Evolutionary conservation across 163 green algal genomes (phyloP), one percentile per base, ranked within the genome.

Genomic region (Prototheca cutis): DNA sequence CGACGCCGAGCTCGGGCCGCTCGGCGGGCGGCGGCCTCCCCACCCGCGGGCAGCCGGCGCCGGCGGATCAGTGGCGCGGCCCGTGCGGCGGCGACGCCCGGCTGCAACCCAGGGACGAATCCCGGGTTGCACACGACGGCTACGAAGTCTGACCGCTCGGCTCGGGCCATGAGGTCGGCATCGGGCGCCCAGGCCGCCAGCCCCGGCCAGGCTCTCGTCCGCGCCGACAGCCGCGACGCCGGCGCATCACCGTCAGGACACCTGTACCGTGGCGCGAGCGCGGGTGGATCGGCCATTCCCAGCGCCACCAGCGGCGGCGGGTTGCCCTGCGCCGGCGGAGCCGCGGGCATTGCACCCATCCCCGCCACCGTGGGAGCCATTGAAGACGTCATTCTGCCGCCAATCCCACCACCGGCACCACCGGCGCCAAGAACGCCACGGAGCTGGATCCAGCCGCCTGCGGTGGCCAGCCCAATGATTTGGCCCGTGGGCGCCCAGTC

Each of bases 141-240:
- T 28, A 94, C 67, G 61, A 91, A 93, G 66, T 93, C 87, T 2
- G 71, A 66, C 61, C 79, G 60, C n/a, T n/a, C n/a, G n/a, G n/a
- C n/a, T n/a, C n/a, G 40, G 4, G 25, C 23, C 33, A 36, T 40
- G 18, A 62, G 53, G 33, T 25, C 27, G 53, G 8, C 40, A 32
- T 36, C 32, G 19, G 31, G 71, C 52, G 73, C 58, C 0, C 84
- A 59, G 1, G 84, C 81, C 2, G 84, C 70, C 36, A 77, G 61
- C 1, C 76, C 76, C 40, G 83, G 6, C 57, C 48, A 25, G 27
- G 32, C 52, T 15, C 3, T 40, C 19, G 64, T 60, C 39, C 30
- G 33, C 5, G 62, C 45, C 23, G 70, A 65, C 48, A 77, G 62
- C 31, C 85, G 75, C 24, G 72, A 81, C 49, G 81, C 63, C 59